phyloP scores from a whole-genome alignment of 2,329 filamentous ascomycete genomes.

The Beauveria brongniartii region DNA sequence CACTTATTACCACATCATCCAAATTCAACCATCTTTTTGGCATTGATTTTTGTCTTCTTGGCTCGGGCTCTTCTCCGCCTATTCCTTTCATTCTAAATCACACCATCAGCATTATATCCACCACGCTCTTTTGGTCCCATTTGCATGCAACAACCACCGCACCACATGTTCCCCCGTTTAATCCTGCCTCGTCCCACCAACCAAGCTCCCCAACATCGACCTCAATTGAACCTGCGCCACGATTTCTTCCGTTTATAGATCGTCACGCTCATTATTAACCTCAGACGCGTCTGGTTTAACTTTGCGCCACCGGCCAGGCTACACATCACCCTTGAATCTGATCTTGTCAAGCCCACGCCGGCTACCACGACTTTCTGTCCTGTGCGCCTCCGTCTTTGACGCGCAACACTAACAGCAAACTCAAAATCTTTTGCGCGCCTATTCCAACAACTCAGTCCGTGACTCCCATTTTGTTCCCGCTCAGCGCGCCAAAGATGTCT shows the following conservation, averaged over 20 bases:
- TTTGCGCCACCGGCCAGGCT: not conserved
- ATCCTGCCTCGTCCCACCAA: not conserved
- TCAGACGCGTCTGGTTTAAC: not conserved
- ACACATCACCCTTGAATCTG: not conserved
- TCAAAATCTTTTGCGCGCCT: not conserved
- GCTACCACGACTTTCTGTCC: not conserved
- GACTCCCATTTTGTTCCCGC: not conserved
- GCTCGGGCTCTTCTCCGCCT: not conserved
- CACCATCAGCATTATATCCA: not conserved
- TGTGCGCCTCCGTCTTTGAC: not conserved
- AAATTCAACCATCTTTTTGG: not conserved
- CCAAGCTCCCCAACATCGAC: not conserved
- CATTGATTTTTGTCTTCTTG: not conserved
- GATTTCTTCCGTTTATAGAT: not conserved
- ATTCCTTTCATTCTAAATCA: not conserved
- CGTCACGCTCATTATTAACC: not conserved
- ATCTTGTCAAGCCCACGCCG: not conserved
- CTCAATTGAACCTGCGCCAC: constrained; percentile 1
- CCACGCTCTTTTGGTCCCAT: not conserved
- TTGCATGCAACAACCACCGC: not conserved
- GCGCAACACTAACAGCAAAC: not conserved
- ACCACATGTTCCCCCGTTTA: not conserved
- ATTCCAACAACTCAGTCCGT: not conserved
- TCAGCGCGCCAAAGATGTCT: constrained; percentile 20
- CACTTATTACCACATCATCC: not conserved